Evolutionary conservation across 1,139 yeast species (phyloP), one percentile per base, ranked within the genome.

Genomic region (Yamadazyma oceani): DNA sequence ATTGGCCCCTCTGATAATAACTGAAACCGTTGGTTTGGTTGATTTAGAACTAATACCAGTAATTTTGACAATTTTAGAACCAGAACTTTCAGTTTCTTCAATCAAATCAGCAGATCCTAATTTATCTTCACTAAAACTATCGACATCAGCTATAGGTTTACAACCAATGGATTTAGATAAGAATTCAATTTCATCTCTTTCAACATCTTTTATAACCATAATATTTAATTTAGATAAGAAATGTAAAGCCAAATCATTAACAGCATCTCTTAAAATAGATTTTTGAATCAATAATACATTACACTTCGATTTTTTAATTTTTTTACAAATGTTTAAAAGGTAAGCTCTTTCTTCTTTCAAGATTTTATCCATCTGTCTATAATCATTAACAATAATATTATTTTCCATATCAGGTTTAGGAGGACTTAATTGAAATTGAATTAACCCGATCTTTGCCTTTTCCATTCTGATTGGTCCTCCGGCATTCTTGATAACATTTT

Each of bases 351-450:
- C 99, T 64, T 92, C 99, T 60, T 94, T 94, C 58, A 92, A 74
- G 52, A 92, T 92, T 70, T 90, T 92, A 66, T 92, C 99, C 99
- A 92, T 92, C 65, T 94, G 98, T 66, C 98, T 80, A 69, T 92
- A 92, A 63, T 92, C 99, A 59, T 87, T 92, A 38, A 92, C 97
- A 38, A 94, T 96, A 41, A 92, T 94, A 58, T 90, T 92, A 60
- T 92, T 92, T 66, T 92, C 98, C 85, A 94, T 87, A 59, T 92
- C 99, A 28, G 99, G 99, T 61, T 92, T 92, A 52, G 99, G 99
- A 31, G 99, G 98, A 23, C 97, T 89, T 45, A 92, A 73, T 66
- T 92, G 98, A 69, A 92, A 92, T 65, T 94, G 99, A 47, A 92
- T 78, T 53, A 92, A 75, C 10, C 94, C 99, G 51, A 92, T 88